Base-by-base conservation (phyloP, 495 filamentous ascomycete species). In the Aspergillus nanangensis region DNA sequence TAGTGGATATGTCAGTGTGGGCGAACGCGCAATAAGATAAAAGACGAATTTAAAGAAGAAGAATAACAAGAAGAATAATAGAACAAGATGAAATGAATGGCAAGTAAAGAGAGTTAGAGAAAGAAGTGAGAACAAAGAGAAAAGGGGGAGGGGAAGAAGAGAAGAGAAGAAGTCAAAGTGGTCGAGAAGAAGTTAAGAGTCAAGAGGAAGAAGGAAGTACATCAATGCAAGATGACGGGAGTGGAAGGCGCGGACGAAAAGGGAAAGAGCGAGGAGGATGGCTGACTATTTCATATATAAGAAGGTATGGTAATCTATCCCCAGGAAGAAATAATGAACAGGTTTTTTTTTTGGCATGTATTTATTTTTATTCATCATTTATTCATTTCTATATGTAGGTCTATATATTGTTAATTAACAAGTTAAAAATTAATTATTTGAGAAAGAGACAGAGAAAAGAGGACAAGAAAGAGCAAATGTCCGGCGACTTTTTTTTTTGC, bases 41-140 rank as follows among this genome's bases (percentile, higher is more conserved):
- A 67, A 58, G 61, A 63, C 55, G 70, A 56, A 61, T 72, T 63
- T 66, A 73, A 62, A 73, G 77, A 75, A 67, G n/a, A n/a, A n/a
- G n/a, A n/a, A n/a, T n/a, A n/a, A 68, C 64, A 74, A 76, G 54
- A 69, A 72, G 72, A 67, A 69, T 55, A 41, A 75, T 70, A 67
- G 68, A 72, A 66, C 70, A 62, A 65, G 67, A 69, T 62, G 58
- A 69, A 74, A 47, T 52, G 54, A 53, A 59, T 49, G 45, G 47
- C 37, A 55, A 63, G 66, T 56, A 58, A 52, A 59, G 59, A 53
- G 46, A 53, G 57, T 50, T 25, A 9, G 32, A 39, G 19, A 42
- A 45, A 38, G 36, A 33, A 18, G 22, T 51, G 46, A 33, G 48
- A 39, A 53, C 36, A 41, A 31, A 25, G 44, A 54, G 53, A 50